phyloP scores from a whole-genome alignment of 2,329 filamentous ascomycete species.

The Diaporthe longicolla region DNA sequence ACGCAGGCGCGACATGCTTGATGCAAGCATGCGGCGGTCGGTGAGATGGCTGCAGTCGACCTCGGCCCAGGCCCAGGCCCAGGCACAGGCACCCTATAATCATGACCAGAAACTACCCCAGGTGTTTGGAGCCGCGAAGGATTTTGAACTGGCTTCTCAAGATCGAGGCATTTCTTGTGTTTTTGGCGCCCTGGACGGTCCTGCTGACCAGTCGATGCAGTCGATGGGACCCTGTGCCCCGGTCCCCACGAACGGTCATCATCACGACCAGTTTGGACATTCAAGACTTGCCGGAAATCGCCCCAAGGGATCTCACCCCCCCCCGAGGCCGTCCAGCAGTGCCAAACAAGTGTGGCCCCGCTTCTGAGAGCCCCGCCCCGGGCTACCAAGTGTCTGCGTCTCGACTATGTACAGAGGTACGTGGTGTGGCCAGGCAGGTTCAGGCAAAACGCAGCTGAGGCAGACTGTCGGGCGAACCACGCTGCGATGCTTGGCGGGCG shows the following conservation, averaged over 20 bases:
- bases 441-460: slow-evolving; percentile 31
- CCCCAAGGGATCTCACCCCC: background rate
- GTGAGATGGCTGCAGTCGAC: slow-evolving; percentile 7
- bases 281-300: background rate
- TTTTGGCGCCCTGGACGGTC: background rate
- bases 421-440: background rate
- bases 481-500: background rate
- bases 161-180: slow-evolving; percentile 24
- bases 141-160: slow-evolving; percentile 11
- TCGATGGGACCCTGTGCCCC: background rate
- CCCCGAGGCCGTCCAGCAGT: background rate
- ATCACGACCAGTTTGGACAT: background rate
- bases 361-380: slow-evolving; percentile 15
- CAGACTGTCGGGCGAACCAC: slow-evolving; percentile 34
- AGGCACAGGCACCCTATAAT: background rate
- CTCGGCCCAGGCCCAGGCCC: background rate
- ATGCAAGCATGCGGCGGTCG: slow-evolving; percentile 16
- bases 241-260: background rate
- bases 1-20: slow-evolving; percentile 20
- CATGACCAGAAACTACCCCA: background rate
- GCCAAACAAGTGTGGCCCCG: background rate
- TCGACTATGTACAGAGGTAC: background rate
- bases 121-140: slow-evolving; percentile 9
- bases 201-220: slow-evolving; percentile 18
- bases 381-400: too few species aligned